Conservation (phyloP, 2,329 filamentous ascomycete genomes). For the Cladophialophora yegresii region DNA sequence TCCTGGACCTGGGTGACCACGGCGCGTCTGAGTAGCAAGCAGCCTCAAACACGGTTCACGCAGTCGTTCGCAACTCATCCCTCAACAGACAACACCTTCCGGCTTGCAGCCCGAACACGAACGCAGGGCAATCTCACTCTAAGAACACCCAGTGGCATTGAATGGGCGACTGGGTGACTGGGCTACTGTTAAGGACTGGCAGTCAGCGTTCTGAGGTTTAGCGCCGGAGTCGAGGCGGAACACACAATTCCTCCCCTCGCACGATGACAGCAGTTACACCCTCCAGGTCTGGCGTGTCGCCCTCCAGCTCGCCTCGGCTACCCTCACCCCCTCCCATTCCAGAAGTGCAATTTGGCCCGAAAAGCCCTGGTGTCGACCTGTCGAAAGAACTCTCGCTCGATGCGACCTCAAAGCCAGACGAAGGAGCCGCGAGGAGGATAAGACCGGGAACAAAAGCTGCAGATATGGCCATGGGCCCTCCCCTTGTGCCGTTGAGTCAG, state of each 20-base stretch:
- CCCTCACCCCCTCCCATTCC: constrained; percentile 93
- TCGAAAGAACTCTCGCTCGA: constrained; percentile 59
- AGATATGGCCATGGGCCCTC: constrained; percentile 90
- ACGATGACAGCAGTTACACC: constrained; percentile 39
- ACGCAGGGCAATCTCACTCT: neutral
- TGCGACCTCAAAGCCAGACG: constrained; percentile 61
- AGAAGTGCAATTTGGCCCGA: constrained; percentile 85
- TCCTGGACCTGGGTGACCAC: neutral
- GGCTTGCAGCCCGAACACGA: neutral
- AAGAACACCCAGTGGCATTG: neutral
- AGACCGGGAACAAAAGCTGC: constrained; percentile 87
- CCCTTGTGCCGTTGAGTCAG: constrained; percentile 79
- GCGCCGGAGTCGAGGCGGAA: neutral
- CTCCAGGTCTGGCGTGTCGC: constrained; percentile 44
- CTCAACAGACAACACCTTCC: neutral
- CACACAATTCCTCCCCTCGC: neutral
- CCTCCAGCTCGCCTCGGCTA: constrained; percentile 81
- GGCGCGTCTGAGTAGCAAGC: neutral
- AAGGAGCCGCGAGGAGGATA: constrained; percentile 78
- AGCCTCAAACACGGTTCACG: neutral
- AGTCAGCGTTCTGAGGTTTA: neutral
- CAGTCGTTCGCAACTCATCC: neutral
- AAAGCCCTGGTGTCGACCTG: constrained; percentile 69
- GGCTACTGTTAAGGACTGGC: neutral
- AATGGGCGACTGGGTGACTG: neutral